Evolutionary conservation across 2,329 filamentous ascomycete species (phyloP), one percentile per base, ranked within the genome.

Genomic region (Phialocephala sp.): DNA sequence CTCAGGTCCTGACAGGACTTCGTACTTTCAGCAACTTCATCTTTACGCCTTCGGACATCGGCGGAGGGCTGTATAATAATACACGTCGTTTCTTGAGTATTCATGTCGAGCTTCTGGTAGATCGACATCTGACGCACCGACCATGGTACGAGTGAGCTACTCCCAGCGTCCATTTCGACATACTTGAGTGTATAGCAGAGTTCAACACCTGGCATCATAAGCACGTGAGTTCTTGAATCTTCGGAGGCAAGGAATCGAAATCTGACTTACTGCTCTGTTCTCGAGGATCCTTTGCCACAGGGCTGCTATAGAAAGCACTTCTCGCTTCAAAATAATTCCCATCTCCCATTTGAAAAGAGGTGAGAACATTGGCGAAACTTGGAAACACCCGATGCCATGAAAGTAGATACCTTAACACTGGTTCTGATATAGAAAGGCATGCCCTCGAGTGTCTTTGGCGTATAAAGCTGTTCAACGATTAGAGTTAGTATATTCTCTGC

Each of bases 11-110:
- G 15, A 11, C 24, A 54, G 22, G 22, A 22, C 32, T 54, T 18
- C 4, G 4, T 18, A 18, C 27, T 54, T 35, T 54, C 8, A 15
- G 50, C 14, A 18, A 54, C 24, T n/a, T 54, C 50, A 5, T 54
- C 50, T 54, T 54, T 54, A 9, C 50, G 50, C 15, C 50, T 27
- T 27, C 22, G 50, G 27, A 54, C 24, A n/a, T 54, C 50, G 27
- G 50, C 18, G 6, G 50, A 54, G 15, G 50, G 11, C 5, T 54
- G 22, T 4, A 32, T 18, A 27, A 54, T 4, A 12, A 54, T 32
- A 14, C 24, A 27, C 8, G 27, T 54, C 14, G 50, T 54, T 32
- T 54, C 50, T 32, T 54, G 50, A 32, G 24, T 54, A 4, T 35
- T 35, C 50, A 35, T 54, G 50, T 54, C n/a, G 4, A 35, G 22